Evolutionary conservation across 148 eudicot genomes (phyloP), one percentile per base, ranked within the genome.

Genomic region (Fagopyrum esculentum): DNA sequence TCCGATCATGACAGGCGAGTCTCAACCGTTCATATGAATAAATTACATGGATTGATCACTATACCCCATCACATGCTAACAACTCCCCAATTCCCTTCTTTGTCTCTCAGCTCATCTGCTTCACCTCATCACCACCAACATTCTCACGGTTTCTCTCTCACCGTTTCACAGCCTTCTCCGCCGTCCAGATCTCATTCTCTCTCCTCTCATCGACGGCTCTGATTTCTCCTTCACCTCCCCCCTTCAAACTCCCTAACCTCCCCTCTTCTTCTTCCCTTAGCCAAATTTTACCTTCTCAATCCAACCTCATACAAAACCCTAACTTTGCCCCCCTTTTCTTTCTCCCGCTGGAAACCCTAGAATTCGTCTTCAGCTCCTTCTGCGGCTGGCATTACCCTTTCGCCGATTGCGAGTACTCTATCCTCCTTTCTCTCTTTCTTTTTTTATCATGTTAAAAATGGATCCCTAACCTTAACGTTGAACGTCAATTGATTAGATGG

Each of bases 111-210:
- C 40, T 35, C 40, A 35, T 35, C 40, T 35, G 59, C 17, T 19
- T 54, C 59, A 12, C 17, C 10, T 10, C 59, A 54, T 12, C 59
- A 54, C 59, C 59, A 54, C 59, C 59, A 54, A 54, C 59, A 54
- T 54, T 54, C 59, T 54, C 19, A 54, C 59, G 59, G 55, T 51
- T 51, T 51, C 55, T 51, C 40, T 54, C 59, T 54, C 19, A 54
- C 59, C 17, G 55, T 51, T 51, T 51, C 16, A 9, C 13, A 51
- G 55, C 59, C n/a, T 54, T 54, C 59, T 54, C 59, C 59, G n/a
- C 59, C 59, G 59, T 54, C 59, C 59, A 54, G 59, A 54, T 54
- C 59, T 54, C 59, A 13, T 19, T 54, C 59, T 54, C 59, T 54
- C 59, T 54, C 59, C n/a, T 19, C 59, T 54, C 59, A 54, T 54